These are phyloP conservation scores for Vigna mungo DNA, from an alignment of 306 rosid species.

Conservation along the genomic window DNA sequence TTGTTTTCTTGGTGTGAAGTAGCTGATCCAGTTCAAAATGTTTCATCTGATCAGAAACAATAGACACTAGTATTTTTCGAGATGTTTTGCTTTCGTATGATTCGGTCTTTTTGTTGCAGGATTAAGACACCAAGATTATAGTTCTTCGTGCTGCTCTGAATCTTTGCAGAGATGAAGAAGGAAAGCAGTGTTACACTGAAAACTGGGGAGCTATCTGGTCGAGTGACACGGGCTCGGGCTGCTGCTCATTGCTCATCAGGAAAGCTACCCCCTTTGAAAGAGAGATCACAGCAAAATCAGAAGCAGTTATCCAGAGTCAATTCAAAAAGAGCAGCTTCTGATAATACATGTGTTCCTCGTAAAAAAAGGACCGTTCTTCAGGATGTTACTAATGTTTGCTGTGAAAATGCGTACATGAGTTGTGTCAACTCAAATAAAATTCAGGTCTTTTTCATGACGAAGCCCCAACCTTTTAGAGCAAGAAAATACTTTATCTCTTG, in stretches of 20 bases:
- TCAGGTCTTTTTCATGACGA: conserved; percentile 58
- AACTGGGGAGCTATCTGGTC: conserved; percentile 57
- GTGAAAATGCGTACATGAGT: conserved; percentile 46
- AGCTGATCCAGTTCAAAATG: conserved; percentile 7
- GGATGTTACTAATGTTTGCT: conserved; percentile 69
- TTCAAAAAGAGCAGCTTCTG: conserved; percentile 53
- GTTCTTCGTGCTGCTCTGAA: conserved; percentile 42
- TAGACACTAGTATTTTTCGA: not conserved
- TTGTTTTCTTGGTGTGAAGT: conserved; percentile 10
- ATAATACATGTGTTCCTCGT: conserved; percentile 49
- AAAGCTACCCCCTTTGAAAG: conserved; percentile 62
- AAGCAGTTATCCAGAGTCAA: conserved; percentile 50
- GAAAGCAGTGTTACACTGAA: conserved; percentile 50
- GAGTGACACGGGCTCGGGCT: conserved; percentile 80
- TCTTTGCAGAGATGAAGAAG: conserved; percentile 71
- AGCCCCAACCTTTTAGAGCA: not conserved
- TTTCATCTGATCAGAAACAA: not conserved
- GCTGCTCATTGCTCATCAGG: conserved; percentile 63
- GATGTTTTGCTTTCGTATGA: conserved; percentile 31
- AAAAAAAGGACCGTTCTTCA: conserved; percentile 76
- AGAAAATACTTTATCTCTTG: not conserved
- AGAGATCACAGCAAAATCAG: conserved; percentile 46
- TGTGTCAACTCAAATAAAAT: conserved; percentile 51
- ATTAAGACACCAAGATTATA: conserved; percentile 29
- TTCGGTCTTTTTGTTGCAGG: conserved; percentile 54